Base-by-base conservation (phyloP, 495 filamentous ascomycete genomes). In the Parachaetomium inaequale region DNA sequence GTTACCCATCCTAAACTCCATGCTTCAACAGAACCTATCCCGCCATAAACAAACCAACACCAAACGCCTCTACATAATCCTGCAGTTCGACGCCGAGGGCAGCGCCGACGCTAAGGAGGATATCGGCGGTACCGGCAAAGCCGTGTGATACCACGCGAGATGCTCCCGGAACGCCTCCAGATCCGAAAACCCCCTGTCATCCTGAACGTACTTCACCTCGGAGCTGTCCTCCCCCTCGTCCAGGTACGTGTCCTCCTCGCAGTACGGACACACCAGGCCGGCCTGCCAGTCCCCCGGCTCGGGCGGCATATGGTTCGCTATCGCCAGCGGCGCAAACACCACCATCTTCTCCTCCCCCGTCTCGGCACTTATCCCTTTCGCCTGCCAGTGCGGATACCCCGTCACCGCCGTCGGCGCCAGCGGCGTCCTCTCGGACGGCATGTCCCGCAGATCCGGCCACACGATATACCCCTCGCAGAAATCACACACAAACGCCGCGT, bases 391-490 rank as follows among this genome's bases (percentile, higher is more conserved):
- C 29, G 72, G 72, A 23, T 74, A 72, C n/a, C 63, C 54, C 25
- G 43, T 45, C 10, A 51, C 49, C 17, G 54, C 47, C 32, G 53
- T 25, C 7, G 66, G 38, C 0, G 61, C 31, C n/a, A 63, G 57
- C 21, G 66, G 62, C 12, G 69, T 58, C 23, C 79, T 61, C 40
- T 68, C 68, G 1, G 75, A 70, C 14, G 79, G 77, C 64, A 80
- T 75, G 4, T 63, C 65, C 47, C 65, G 67, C 55, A 81, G 63
- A 61, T 81, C 75, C 31, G 75, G 70, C 79, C 79, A 81, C 25
- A 81, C 69, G 14, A 81, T 61, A 43, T 73, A 76, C 8, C 79
- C 79, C 64, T 79, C 76, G 71, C 79, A 81, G 61, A 76, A 81
- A 64, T 81, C 75, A 64, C 79, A 81, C 0, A 80, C 72, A 57